Evolutionary conservation across 441 rosid genomes (phyloP), one percentile per base, ranked within the genome.

Genomic region (Bruguiera hainesii): DNA sequence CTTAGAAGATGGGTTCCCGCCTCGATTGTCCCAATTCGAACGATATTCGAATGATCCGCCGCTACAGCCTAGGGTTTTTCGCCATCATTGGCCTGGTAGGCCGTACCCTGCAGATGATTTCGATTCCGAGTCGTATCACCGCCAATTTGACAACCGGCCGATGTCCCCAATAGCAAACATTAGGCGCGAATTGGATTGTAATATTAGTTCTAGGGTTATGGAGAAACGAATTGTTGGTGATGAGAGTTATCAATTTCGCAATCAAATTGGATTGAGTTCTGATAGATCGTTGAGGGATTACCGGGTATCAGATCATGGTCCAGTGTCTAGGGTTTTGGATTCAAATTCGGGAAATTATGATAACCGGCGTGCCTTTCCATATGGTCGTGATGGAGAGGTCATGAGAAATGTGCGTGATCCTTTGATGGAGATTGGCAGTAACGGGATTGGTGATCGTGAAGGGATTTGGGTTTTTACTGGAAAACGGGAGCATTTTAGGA

Each of bases 251-350:
- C 82, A 77, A 66, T 75, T 69, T 50, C 81, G 79, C 46, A 70
- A 69, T 74, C 77, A 67, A 58, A 72, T 79, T 49, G 83, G 75
- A 56, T 52, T 75, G 5, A 69, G 71, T 74, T 71, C 86, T 21
- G 84, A 66, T 76, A 77, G 88, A 60, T 76, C 77, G 64, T 75
- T 76, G 15, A 82, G 85, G 73, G 88, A 64, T 73, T 69, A 71
- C 57, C 75, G 71, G 60, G 60, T 66, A 66, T 71, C 75, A 69
- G 67, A 57, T 67, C 67, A 20, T 23, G 46, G 58, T 72, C 60
- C 63, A 7, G 13, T 31, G 29, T 64, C 58, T 20, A 49, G 81
- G 75, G 73, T 72, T 62, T 71, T 74, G 48, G 67, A 76, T 31
- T 68, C 79, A 16, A 75, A 67, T 76, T 73, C 78, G 16, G 74